Percentiles rank a stretch among this genome's conserved stretches.
Conservation (phyloP, 371 early-diverging fungal genomes). For the Mucor piriformis region DNA sequence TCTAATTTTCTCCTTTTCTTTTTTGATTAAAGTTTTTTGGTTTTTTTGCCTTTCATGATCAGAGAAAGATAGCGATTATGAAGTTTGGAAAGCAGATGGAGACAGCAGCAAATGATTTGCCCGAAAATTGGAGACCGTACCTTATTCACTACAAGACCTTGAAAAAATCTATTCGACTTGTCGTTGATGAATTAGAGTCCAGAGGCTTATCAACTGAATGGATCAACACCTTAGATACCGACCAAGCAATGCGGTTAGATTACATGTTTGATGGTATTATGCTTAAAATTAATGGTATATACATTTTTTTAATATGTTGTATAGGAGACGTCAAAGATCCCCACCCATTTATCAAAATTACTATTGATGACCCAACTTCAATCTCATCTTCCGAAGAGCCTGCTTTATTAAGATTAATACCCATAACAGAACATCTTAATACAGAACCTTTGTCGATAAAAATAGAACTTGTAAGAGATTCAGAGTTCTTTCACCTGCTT, state of each 20-base stretch:
- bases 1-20: neutral
- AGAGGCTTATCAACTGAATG: conserved; percentile 40
- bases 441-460: conserved; percentile 34
- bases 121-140: conserved; percentile 71
- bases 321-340: conserved; percentile 37
- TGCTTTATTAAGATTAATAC: conserved; percentile 19
- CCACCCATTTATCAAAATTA: conserved; percentile 43
- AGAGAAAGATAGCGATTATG: conserved; percentile 16
- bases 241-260: conserved; percentile 34
- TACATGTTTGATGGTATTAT: conserved; percentile 55
- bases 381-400: conserved; percentile 15
- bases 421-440: conserved; percentile 12
- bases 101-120: conserved; percentile 60
- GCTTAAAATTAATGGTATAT: no score
- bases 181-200: conserved; percentile 69
- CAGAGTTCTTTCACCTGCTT: conserved; percentile 60
- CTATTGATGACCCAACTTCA: conserved; percentile 29
- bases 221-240: conserved; percentile 29
- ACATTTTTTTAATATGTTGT: neutral
- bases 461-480: conserved; percentile 57
- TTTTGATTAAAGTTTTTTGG: neutral
- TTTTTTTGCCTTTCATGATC: conserved; percentile 18
- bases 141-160: conserved; percentile 71
- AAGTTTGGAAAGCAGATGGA: conserved; percentile 75
- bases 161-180: conserved; percentile 68